Evolutionary conservation across 768 basidiomycete species (phyloP), one percentile per base, ranked within the genome.

Genomic region (Lactifluus pinguis): DNA sequence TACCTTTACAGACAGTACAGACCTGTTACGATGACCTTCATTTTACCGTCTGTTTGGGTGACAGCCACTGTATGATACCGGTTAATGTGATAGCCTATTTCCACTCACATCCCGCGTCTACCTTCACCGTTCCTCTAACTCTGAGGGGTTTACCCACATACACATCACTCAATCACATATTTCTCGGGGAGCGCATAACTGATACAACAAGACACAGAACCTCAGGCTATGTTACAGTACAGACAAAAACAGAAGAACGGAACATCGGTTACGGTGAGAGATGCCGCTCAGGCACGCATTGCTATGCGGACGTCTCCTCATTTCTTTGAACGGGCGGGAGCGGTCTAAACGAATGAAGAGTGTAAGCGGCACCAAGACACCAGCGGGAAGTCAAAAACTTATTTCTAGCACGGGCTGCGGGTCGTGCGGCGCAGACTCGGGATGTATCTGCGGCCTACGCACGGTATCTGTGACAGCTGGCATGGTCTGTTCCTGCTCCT

Each of bases 1-100:
- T 15, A 57, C 39, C 25, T 25, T 25, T 25, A 25, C 25, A 25
- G 29, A 29, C 39, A 14, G 48, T 34, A 9, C 51, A 32, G 21
- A 59, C 85, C 85, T 74, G 85, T 86, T 55, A 86, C 70, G 17
- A 84, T 72, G 29, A 85, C 74, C 63, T 76, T 84, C 77, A 80
- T 73, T 44, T 4, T 29, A 11, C 32, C 13, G 4, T 47, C 10
- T 25, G 21, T 42, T 29, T 19, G 53, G 25, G 42, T 29, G 53
- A 44, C 17, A 34, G 19, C 10, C 13, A 1, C 11, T 11, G 13
- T 47, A 36, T 36, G 10, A 4, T 25, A 25, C 25, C 25, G 25
- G 25, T 25, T 25, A 25, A 1, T 25, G 25, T 1, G 25, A 25
- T 25, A 25, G 2, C 25, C 25, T 25, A 25, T 25, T 25, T 25